These are phyloP conservation scores for Acer campestre DNA, from an alignment of 345 rosid species.

Conservation along the genomic window DNA sequence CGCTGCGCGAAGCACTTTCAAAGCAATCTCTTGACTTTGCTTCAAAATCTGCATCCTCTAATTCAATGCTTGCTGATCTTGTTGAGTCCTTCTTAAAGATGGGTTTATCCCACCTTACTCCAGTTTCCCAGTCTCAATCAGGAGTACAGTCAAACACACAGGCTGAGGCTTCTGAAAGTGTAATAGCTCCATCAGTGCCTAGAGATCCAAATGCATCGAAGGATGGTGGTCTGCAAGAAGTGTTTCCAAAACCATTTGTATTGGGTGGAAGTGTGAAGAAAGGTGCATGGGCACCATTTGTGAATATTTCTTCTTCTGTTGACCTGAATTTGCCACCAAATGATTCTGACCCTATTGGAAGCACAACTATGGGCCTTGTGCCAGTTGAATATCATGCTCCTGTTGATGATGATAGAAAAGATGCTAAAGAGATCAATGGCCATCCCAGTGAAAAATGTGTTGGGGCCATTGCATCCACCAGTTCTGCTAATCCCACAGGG, in stretches of 20 bases:
- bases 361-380: not conserved
- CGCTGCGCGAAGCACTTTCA: slow-evolving; percentile 47
- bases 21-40: slow-evolving; percentile 61
- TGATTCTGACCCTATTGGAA: slow-evolving; percentile 25
- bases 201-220: slow-evolving; percentile 24
- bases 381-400: not conserved
- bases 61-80: slow-evolving; percentile 39
- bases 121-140: slow-evolving; percentile 18
- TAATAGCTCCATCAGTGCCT: slow-evolving; percentile 21
- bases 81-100: slow-evolving; percentile 45
- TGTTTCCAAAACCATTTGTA: slow-evolving; percentile 15
- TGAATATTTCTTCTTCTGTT: slow-evolving; percentile 25
- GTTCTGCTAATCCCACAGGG: slow-evolving; percentile 8
- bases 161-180: slow-evolving; percentile 25
- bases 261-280: slow-evolving; percentile 14
- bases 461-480: slow-evolving; percentile 17
- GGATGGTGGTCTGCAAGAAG: slow-evolving; percentile 15
- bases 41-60: slow-evolving; percentile 54
- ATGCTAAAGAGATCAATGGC: slow-evolving; percentile 23
- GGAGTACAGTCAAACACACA: slow-evolving; percentile 21
- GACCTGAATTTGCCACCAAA: slow-evolving; percentile 43
- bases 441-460: slow-evolving; percentile 20
- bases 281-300: slow-evolving; percentile 14
- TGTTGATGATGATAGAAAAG: slow-evolving; percentile 28
- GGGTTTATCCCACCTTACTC: slow-evolving; percentile 33